These are phyloP conservation scores for Candida michaelii DNA, from an alignment of 805 yeast species.

Conservation along the genomic window DNA sequence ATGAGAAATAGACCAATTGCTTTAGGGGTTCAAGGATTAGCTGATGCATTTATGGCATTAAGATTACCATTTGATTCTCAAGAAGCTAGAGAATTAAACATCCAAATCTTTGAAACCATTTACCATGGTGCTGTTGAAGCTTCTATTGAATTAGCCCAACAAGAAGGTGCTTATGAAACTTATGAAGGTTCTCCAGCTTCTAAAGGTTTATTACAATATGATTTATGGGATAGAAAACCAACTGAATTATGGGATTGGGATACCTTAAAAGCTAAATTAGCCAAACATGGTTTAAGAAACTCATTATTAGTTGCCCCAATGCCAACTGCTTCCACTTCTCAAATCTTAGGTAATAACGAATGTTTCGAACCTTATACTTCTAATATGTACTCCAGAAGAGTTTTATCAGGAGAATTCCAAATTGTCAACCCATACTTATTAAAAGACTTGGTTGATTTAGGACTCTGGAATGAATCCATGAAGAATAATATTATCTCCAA, in stretches of 20 bases:
- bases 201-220: conserved; percentile 55
- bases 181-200: conserved; percentile 62
- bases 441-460: conserved; percentile 57
- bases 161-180: conserved; percentile 51
- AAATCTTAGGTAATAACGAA: conserved; percentile 60
- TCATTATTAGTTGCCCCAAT: conserved; percentile 62
- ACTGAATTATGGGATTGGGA: conserved; percentile 62
- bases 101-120: conserved; percentile 61
- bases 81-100: conserved; percentile 56
- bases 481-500: conserved; percentile 55
- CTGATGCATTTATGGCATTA: conserved; percentile 56
- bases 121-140: conserved; percentile 61
- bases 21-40: conserved; percentile 63
- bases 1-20: conserved; percentile 63
- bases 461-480: conserved; percentile 58
- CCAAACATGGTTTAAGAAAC: conserved; percentile 54
- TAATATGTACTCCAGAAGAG: conserved; percentile 62
- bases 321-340: conserved; percentile 70
- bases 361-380: conserved; percentile 66
- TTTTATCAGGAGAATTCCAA: conserved; percentile 63
- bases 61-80: conserved; percentile 58
- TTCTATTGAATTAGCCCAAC: conserved; percentile 51
- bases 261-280: conserved; percentile 47
- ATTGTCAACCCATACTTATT: conserved; percentile 60
- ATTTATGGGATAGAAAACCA: conserved; percentile 60